A percentile compares a stretch with the other conserved stretches of the same genome.
phyloP scores from a whole-genome alignment of 2,329 filamentous ascomycete species.

The Venturia nashicola region DNA sequence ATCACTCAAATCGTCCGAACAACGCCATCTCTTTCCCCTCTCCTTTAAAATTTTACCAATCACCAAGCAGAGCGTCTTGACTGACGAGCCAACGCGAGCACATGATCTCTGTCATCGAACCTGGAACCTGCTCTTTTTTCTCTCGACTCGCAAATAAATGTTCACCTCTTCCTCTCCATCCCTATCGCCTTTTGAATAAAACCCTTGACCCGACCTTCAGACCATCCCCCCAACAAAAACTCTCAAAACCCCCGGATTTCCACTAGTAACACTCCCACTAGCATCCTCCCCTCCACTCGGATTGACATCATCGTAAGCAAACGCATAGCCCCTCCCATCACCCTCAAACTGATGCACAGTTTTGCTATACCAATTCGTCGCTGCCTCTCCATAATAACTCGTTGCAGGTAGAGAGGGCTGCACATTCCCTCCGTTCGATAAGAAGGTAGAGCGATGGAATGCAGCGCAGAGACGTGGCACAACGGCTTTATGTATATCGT shows the following conservation, averaged over 20 bases:
- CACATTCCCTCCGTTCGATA: conserved; percentile 18
- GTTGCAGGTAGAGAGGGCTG: conserved; percentile 20
- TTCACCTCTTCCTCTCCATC: too few relatives aligned
- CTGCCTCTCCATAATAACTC: conserved; percentile 41
- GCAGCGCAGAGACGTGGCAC: conserved; percentile 64
- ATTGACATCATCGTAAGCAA: conserved; percentile 59
- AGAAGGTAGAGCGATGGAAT: conserved; percentile 60
- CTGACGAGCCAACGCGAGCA: too few relatives aligned
- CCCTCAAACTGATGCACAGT: conserved; percentile 50
- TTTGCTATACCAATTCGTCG: conserved; percentile 56
- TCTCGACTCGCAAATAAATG: too few relatives aligned
- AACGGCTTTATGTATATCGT: conserved; percentile 41
- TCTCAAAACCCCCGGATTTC: conserved; percentile 41
- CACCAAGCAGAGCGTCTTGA: too few relatives aligned
- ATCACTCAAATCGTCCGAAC: too few relatives aligned
- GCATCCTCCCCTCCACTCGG: conserved; percentile 44
- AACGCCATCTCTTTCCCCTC: too few relatives aligned
- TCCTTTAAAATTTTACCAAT: too few relatives aligned
- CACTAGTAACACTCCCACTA: conserved; percentile 48
- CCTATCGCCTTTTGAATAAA: too few relatives aligned
- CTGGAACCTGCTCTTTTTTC: too few relatives aligned
- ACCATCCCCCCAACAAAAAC: conserved; percentile 40
- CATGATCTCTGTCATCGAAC: too few relatives aligned
- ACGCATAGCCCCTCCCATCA: conserved; percentile 53
- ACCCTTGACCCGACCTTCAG: not conserved